Evolutionary conservation across 139 green algal genomes (phyloP), one percentile per base, ranked within the genome.

Genomic region (Monoraphidium neglectum): DNA sequence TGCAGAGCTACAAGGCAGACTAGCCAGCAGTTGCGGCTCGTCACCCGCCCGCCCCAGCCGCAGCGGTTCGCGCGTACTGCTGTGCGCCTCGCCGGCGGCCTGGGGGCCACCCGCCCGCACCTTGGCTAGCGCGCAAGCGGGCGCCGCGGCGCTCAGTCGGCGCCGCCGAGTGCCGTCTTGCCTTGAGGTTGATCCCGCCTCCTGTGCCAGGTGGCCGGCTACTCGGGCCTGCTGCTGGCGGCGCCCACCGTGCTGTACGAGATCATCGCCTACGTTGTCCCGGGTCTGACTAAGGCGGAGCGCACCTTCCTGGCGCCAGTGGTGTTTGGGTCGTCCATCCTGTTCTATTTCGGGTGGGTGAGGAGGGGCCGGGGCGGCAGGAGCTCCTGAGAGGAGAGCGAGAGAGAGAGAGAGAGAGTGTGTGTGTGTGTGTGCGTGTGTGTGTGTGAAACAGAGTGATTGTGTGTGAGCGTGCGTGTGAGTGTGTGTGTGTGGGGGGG

Each of bases 191-290:
- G n/a, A n/a, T n/a, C n/a, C n/a, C n/a, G n/a, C n/a, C n/a, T n/a
- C n/a, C n/a, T n/a, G n/a, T n/a, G n/a, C n/a, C n/a, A 98, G 93
- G 92, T 96, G 15, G 90, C 96, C 15, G 96, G 96, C 36, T 99
- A 99, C 83, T 83, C 88, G 0, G 96, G 96, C 24, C 77, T 99
- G 18, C 88, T 99, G 33, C 63, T 98, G 28, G 84, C 93, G 0
- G 89, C 89, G 0, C 96, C 96, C 56, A 96, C 96, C 2, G 88
- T 99, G 15, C 74, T 99, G 53, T 99, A 99, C 83, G 94, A 99
- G 79, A 89, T 98, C 62, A 92, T 97, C 38, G 94, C 94, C 1
- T 99, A 98, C 73, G 84, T 99, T 1, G 74, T 99, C 28, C 96
- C 96, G 0, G 96, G 95, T 0, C 90, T 99, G 13, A 99, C 96